A percentile compares a stretch with the other conserved stretches of the same genome.
Evolutionary conservation across 257 asterid genomes (phyloP).

Genomic region (Solanum ossicruentum): DNA sequence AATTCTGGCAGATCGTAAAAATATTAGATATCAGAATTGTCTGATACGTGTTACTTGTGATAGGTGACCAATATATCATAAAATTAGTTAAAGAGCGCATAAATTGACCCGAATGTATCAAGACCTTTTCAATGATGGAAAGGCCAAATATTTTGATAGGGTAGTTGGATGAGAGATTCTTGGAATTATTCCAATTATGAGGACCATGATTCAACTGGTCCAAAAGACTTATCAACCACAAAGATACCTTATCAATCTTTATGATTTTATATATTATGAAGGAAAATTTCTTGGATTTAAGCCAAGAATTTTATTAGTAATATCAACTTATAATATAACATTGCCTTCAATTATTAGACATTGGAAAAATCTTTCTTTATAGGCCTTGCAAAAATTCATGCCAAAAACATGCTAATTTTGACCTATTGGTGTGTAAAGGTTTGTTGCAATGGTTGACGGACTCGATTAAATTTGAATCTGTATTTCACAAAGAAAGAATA

Average conservation of each 20-base stretch:
- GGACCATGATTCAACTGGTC: not conserved
- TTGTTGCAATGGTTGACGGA: too few relatives aligned
- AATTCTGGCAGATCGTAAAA: too few relatives aligned
- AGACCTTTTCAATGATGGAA: not conserved
- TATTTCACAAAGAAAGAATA: too few relatives aligned
- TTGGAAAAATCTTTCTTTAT: not conserved
- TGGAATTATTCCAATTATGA: not conserved
- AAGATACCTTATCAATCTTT: not conserved
- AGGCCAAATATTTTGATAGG: not conserved
- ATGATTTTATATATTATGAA: too few relatives aligned
- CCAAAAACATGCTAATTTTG: not conserved
- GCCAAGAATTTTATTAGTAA: not conserved
- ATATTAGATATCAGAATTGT: too few relatives aligned
- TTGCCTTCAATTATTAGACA: not conserved
- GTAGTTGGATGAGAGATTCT: not conserved
- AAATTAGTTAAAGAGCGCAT: not conserved
- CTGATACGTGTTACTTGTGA: too few relatives aligned
- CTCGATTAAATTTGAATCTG: too few relatives aligned
- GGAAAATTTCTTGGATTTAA: not conserved
- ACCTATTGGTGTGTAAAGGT: not conserved
- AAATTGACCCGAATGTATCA: not conserved
- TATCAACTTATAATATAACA: too few relatives aligned
- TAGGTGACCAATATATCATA: not conserved
- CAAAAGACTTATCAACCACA: not conserved
- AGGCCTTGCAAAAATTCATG: not conserved